phyloP scores from a whole-genome alignment of 139 green algal species.

The Micractinium sp. region DNA sequence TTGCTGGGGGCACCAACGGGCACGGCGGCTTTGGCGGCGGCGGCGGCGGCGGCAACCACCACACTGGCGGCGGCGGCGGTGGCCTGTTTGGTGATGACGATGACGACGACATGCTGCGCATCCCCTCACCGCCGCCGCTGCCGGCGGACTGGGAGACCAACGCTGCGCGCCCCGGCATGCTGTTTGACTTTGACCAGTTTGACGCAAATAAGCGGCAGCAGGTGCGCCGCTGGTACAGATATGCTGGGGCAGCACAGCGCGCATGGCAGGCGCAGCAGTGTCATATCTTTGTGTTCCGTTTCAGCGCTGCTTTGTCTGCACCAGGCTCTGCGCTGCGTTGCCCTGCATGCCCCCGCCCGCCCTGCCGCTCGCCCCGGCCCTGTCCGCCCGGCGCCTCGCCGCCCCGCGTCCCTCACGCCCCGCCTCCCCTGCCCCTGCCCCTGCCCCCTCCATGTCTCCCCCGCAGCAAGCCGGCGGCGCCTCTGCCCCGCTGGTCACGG shows the following conservation, averaged over 20 bases:
- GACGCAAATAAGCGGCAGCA: slow-evolving; percentile 20
- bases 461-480: neutral
- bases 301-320: neutral
- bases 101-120: slow-evolving; percentile 24
- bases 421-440: neutral
- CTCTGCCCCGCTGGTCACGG: slow-evolving; percentile 40
- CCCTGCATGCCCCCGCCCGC: neutral
- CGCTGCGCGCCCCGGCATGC: slow-evolving; percentile 4
- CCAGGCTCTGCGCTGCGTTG: no score
- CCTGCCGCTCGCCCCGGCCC: neutral
- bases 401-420: neutral
- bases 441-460: neutral
- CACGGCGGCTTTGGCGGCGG: neutral
- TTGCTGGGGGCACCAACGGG: neutral
- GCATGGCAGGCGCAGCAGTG: no score
- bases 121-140: slow-evolving; percentile 48
- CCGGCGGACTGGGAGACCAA: slow-evolving; percentile 41
- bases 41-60: neutral
- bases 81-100: neutral
- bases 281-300: no score
- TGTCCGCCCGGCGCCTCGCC: neutral
- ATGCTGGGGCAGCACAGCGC: no score
- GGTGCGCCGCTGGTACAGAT: neutral
- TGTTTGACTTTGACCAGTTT: slow-evolving; percentile 60
- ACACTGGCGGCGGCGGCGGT: neutral